Conservation (phyloP, 208 protist genomes). For the Kentomonas sorsogonicus region DNA sequence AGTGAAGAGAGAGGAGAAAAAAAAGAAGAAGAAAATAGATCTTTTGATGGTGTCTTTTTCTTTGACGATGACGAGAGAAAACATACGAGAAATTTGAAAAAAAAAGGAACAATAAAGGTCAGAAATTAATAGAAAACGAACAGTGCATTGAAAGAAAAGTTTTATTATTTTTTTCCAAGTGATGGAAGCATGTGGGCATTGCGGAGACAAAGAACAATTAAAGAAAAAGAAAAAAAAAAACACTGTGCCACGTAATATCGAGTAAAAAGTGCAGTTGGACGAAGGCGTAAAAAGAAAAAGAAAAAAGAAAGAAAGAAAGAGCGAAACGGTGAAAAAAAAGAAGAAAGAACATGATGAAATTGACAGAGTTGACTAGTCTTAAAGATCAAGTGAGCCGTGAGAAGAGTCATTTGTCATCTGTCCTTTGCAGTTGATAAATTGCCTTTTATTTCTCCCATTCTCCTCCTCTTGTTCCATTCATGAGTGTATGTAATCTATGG, state of each 20-base stretch:
- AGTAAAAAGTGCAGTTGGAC: background rate
- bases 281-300: no score
- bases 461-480: no score
- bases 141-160: background rate
- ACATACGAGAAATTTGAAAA: background rate
- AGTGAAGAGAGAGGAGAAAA: no score
- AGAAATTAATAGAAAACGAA: conserved; percentile 5
- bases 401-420: no score
- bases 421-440: no score
- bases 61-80: background rate
- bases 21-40: background rate
- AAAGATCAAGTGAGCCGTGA: no score
- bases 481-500: no score
- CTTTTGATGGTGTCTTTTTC: background rate
- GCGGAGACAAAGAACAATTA: conserved; percentile 11
- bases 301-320: no score
- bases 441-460: no score
- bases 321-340: conserved; percentile 3
- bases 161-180: background rate
- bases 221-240: conserved; percentile 1
- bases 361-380: background rate
- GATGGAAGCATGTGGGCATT: background rate
- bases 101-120: conserved; percentile 4
- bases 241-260: background rate
- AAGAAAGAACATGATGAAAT: background rate